These are phyloP conservation scores for Magnaporthiopsis incrustans DNA, from an alignment of 2,329 filamentous ascomycete genomes.

Conservation along the genomic window DNA sequence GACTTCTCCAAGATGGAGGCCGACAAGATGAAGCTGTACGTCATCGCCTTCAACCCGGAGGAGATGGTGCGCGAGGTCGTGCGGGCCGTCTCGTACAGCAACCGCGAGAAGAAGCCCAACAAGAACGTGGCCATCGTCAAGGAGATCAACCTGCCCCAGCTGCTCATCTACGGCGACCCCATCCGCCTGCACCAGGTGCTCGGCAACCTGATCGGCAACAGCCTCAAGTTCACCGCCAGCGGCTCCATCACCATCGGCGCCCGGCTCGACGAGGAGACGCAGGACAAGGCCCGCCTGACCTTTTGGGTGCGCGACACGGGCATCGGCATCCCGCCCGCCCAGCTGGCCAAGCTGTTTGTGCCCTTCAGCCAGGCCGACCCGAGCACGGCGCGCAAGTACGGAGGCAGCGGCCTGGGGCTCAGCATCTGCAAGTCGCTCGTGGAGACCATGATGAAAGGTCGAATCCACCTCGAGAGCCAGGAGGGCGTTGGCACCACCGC, in stretches of 20 bases:
- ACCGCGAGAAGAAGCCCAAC: slow-evolving; percentile 53
- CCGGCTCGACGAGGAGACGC: slow-evolving; percentile 61
- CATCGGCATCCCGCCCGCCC: slow-evolving; percentile 79
- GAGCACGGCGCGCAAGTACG: slow-evolving; percentile 83
- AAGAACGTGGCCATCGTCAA: slow-evolving; percentile 57
- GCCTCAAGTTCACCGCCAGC: slow-evolving; percentile 85
- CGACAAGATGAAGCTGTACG: slow-evolving; percentile 75
- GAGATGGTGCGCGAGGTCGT: slow-evolving; percentile 62
- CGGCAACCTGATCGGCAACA: slow-evolving; percentile 85
- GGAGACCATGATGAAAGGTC: slow-evolving; percentile 83
- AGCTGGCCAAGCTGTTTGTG: slow-evolving; percentile 78
- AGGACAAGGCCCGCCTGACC: slow-evolving; percentile 63
- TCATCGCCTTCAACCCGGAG: slow-evolving; percentile 59
- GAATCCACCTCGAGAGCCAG: slow-evolving; percentile 72
- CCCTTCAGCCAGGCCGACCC: slow-evolving; percentile 91
- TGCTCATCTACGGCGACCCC: slow-evolving; percentile 61
- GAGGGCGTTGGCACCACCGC: slow-evolving; percentile 62
- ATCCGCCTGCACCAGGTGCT: slow-evolving; percentile 60
- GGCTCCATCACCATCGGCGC: slow-evolving; percentile 81
- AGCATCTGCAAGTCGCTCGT: slow-evolving; percentile 94
- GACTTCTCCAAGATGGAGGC: slow-evolving; percentile 94
- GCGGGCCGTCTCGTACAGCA: slow-evolving; percentile 57
- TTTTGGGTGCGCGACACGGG: slow-evolving; percentile 87
- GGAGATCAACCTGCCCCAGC: slow-evolving; percentile 68
- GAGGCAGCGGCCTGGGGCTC: slow-evolving; percentile 81